These are phyloP conservation scores for Penstemon davidsonii DNA, from an alignment of 257 asterid genomes.

Conservation along the genomic window DNA sequence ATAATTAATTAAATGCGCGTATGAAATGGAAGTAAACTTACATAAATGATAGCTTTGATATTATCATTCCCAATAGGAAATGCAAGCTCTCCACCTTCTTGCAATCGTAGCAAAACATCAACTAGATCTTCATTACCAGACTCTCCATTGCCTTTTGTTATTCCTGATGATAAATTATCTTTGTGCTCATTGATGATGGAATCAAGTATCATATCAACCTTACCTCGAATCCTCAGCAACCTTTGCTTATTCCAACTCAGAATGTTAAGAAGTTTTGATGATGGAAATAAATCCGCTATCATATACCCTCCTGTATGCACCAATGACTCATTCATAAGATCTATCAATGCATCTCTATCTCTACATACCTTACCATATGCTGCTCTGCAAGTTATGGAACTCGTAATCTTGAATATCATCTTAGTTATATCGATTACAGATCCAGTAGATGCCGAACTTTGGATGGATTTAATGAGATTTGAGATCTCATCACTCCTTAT, in stretches of 20 bases:
- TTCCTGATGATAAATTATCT: background rate
- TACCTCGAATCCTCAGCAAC: slow-evolving; percentile 27
- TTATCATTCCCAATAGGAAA: no score
- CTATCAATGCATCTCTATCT: slow-evolving; percentile 13
- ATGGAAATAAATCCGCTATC: slow-evolving; percentile 21
- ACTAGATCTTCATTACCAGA: slow-evolving; percentile 36
- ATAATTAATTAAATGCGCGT: no score
- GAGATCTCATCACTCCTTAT: slow-evolving; percentile 19
- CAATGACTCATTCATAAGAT: background rate
- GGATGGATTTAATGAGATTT: background rate
- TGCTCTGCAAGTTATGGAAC: slow-evolving; percentile 21
- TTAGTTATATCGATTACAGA: background rate
- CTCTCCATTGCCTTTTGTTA: slow-evolving; percentile 29
- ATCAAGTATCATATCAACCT: slow-evolving; percentile 36
- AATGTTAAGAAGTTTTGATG: background rate
- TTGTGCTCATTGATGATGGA: slow-evolving; percentile 28
- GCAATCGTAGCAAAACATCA: slow-evolving; percentile 39
- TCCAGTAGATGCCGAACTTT: background rate
- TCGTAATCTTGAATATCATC: background rate
- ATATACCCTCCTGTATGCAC: background rate
- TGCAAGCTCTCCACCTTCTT: slow-evolving; percentile 25
- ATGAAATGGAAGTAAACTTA: no score
- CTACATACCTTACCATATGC: slow-evolving; percentile 16
- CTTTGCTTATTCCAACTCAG: slow-evolving; percentile 26
- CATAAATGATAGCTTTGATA: no score